Base-by-base conservation (phyloP, 2,329 filamentous ascomycete genomes). In the Claviceps capensis region DNA sequence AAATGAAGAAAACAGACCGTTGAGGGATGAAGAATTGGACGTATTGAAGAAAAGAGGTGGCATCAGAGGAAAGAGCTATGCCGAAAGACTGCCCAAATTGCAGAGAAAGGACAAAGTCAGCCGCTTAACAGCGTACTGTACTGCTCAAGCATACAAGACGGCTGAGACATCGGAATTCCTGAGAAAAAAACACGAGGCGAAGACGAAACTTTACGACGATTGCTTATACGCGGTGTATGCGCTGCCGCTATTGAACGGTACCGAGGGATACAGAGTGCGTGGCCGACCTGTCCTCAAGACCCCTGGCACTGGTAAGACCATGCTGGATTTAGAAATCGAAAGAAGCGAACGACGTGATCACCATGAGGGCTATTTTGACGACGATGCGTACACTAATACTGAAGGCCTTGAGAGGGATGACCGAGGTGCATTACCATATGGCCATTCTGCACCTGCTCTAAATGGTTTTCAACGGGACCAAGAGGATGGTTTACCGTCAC, bases 151-250 rank as follows among this genome's bases (percentile, higher is more conserved):
- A 7, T 97, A 90, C 71, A 95, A 91, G 70, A 82, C 95, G 70
- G 85, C 86, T 60, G 79, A 83, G 26, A 88, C 89, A n/a, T 88
- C 90, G 14, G 81, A 87, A 37, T 98, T 98, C 64, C 74, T 96
- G 55, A 85, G 86, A 60, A 86, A 87, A 57, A 85, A 84, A 61
- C 93, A 98, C 69, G 83, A 86, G 36, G 91, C 90, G 1, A 85
- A 89, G 69, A 95, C 91, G 14, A 98, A 98, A 69, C 76, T 97
- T 5, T 98, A 98, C 68, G 93, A 98, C 66, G 93, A 98, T 67
- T 98, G 93, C 63, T 73, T 98, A 23, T 98, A 98, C 65, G 88
- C 85, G 26, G 91, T 95, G 47, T 98, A 98, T 67, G 90, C 96
- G 64, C 72, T 96, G 34, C 93, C 93, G 5, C 72, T 98, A 16